A percentile compares a stretch with the other conserved stretches of the same genome.
Conservation (phyloP, 495 filamentous ascomycete species). For the Recurvomyces mirabilis region DNA sequence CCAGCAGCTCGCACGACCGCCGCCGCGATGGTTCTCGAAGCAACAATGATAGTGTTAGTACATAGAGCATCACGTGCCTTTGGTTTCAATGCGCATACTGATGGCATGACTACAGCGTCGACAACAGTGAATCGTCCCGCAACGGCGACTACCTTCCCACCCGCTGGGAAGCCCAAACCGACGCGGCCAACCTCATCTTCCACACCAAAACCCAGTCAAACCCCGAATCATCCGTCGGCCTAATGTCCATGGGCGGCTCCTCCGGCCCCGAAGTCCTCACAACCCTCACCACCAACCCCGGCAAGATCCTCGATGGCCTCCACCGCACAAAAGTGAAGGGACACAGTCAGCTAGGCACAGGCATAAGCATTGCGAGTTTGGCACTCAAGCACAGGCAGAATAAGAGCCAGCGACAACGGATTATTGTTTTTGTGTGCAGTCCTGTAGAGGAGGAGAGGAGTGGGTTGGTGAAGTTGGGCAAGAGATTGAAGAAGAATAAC, state of each 20-base stretch:
- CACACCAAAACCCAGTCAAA: conserved; percentile 87
- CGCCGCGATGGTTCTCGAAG: conserved; percentile 58
- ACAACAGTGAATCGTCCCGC: conserved; percentile 95
- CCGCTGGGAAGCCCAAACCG: conserved; percentile 87
- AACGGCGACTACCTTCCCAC: conserved; percentile 95
- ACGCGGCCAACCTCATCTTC: conserved; percentile 91
- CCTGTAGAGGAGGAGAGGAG: conserved; percentile 83
- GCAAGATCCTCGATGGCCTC: conserved; percentile 85
- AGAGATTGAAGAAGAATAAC: conserved; percentile 96
- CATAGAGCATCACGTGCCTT: no score
- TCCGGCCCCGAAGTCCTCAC: conserved; percentile 93
- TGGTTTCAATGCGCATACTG: conserved; percentile 6
- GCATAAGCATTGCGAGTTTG: conserved; percentile 88
- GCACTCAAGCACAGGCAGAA: conserved; percentile 98
- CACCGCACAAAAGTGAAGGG: conserved; percentile 92
- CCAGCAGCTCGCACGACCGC: background rate
- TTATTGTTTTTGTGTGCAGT: conserved; percentile 91
- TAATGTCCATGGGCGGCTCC: conserved; percentile 92
- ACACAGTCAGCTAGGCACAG: conserved; percentile 72
- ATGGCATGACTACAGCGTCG: conserved; percentile 49
- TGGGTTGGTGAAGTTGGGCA: conserved; percentile 75
- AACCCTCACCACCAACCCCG: conserved; percentile 88
- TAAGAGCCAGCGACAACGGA: conserved; percentile 86
- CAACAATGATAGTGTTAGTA: conserved; percentile 70
- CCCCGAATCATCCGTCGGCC: conserved; percentile 88